phyloP scores from a whole-genome alignment of 139 green algal genomes.

The Chlorella sp. region DNA sequence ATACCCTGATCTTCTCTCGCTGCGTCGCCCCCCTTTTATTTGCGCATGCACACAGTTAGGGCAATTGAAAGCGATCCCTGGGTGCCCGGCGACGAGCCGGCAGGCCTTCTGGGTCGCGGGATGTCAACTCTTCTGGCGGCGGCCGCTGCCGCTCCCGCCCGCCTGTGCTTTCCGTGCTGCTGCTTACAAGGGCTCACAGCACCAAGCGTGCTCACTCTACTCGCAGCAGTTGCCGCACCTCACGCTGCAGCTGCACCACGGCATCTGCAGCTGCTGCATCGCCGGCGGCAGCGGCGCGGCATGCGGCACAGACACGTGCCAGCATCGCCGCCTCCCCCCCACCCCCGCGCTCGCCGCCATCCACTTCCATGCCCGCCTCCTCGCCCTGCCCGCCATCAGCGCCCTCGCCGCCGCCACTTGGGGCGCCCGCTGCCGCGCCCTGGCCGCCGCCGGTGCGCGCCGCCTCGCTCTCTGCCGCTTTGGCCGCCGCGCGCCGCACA shows the following conservation, averaged over 20 bases:
- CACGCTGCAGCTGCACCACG: conserved; percentile 1
- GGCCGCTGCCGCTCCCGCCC: no score
- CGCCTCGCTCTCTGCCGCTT: not conserved
- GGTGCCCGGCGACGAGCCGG: no score
- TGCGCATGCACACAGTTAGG: no score
- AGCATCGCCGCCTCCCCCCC: not conserved
- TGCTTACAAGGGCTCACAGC: not conserved
- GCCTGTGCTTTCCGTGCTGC: not conserved
- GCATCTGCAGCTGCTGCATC: not conserved
- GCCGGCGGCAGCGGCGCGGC: not conserved
- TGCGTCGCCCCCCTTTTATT: no score
- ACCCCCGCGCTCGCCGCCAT: not conserved
- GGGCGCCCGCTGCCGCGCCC: no score
- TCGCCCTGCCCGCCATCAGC: no score
- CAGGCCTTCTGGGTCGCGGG: no score
- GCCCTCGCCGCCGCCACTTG: not conserved
- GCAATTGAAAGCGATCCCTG: no score
- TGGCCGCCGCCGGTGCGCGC: no score
- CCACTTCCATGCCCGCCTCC: not conserved
- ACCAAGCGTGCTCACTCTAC: not conserved
- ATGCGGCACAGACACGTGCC: not conserved
- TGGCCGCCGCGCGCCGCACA: conserved; percentile 52
- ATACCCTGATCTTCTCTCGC: no score
- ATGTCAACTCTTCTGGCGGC: no score
- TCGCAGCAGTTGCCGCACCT: conserved; percentile 7